Conservation (phyloP, 768 basidiomycete species). For the Suillus hirtellus region DNA sequence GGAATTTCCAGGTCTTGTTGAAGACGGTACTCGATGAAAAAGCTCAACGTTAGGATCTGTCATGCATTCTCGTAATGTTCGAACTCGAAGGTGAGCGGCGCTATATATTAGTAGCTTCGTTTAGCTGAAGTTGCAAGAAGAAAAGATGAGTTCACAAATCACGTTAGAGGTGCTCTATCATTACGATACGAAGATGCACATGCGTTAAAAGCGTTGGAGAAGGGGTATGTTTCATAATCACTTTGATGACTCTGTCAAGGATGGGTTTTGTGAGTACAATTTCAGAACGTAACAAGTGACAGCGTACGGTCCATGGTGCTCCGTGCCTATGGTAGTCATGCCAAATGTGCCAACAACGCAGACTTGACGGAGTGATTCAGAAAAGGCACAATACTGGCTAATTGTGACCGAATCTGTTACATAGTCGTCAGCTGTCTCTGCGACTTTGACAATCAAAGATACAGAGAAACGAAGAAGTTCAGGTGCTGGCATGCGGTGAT, state of each 20-base stretch:
- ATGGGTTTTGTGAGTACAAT: too few relatives aligned
- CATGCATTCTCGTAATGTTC: not conserved
- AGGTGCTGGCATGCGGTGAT: not conserved
- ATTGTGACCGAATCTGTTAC: not conserved
- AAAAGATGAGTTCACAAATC: too few relatives aligned
- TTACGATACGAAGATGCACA: too few relatives aligned
- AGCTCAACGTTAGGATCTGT: not conserved
- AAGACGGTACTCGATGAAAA: not conserved
- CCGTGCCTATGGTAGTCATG: not conserved
- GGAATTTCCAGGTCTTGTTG: not conserved
- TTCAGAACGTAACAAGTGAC: not conserved
- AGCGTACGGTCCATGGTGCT: not conserved
- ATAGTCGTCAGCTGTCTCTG: not conserved
- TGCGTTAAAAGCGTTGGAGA: too few relatives aligned
- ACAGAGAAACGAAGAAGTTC: slow-evolving; percentile 1
- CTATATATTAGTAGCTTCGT: too few relatives aligned
- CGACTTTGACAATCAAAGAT: not conserved
- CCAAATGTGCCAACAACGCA: not conserved
- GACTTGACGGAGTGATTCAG: not conserved
- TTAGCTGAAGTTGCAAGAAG: too few relatives aligned
- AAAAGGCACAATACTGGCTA: not conserved
- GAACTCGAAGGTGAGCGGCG: not conserved
- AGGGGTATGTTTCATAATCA: too few relatives aligned
- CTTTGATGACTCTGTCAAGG: too few relatives aligned
- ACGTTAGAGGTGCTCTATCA: too few relatives aligned